These are phyloP conservation scores for Micromonas commoda DNA, from an alignment of 139 green algal genomes.

Conservation along the genomic window DNA sequence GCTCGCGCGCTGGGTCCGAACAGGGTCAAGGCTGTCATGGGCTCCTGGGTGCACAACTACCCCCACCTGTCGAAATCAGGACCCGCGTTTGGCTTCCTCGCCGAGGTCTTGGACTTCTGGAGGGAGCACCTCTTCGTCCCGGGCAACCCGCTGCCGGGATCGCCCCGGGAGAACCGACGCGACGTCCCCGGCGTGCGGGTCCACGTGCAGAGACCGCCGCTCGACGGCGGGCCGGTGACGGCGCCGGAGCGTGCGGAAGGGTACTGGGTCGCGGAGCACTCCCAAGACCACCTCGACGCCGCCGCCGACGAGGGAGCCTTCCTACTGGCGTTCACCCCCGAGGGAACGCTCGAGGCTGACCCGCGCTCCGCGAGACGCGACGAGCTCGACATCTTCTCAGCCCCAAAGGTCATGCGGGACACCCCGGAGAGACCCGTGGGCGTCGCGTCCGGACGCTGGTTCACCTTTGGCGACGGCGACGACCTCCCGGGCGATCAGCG, in stretches of 20 bases:
- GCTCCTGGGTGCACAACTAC: constrained; percentile 32
- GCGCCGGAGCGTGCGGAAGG: background rate
- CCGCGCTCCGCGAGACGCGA: background rate
- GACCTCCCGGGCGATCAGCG: constrained; percentile 22
- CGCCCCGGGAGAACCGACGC: no score
- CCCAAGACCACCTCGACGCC: background rate
- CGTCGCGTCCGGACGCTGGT: constrained; percentile 19
- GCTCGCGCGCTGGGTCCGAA: background rate
- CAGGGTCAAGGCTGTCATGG: constrained; percentile 13
- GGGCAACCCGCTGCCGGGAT: background rate
- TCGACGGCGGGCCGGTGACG: background rate
- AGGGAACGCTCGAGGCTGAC: background rate
- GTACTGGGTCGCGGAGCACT: background rate
- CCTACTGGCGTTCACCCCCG: background rate
- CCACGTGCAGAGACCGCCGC: background rate
- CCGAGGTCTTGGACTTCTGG: constrained; percentile 9
- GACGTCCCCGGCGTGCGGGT: background rate
- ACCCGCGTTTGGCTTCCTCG: constrained; percentile 18
- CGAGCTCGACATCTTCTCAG: background rate
- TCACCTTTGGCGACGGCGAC: constrained; percentile 21
- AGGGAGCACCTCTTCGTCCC: background rate
- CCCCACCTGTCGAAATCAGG: constrained; percentile 26
- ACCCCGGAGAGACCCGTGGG: background rate
- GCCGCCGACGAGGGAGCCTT: background rate
- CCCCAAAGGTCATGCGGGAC: no score